A percentile compares a stretch with the other conserved stretches of the same genome.
Conservation (phyloP, 352 stramenopile species). For the Globisporangium polare region DNA sequence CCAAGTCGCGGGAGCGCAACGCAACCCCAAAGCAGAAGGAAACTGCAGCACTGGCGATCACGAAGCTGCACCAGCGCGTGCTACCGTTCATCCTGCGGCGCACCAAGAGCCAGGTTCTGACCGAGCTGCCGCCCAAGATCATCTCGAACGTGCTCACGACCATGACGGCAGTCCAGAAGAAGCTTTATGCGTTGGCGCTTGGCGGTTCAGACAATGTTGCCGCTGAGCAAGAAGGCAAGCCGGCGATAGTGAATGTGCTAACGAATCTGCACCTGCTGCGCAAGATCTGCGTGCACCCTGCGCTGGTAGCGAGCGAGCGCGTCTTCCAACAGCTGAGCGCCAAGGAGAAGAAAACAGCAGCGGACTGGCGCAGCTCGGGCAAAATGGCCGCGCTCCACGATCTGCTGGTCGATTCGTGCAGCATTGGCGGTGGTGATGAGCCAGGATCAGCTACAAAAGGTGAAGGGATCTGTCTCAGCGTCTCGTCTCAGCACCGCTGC, state of each 20-base stretch:
- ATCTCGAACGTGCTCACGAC: slow-evolving; percentile 91
- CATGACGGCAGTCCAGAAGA: slow-evolving; percentile 85
- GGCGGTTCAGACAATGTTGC: neutral
- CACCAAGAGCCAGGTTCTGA: slow-evolving; percentile 95
- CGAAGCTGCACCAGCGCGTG: slow-evolving; percentile 93
- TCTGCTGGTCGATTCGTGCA: slow-evolving; percentile 69
- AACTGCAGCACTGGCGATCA: slow-evolving; percentile 80
- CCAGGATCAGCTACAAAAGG: slow-evolving; percentile 10
- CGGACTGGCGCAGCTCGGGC: slow-evolving; percentile 80
- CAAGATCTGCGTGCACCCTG: slow-evolving; percentile 94
- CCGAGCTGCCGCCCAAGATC: slow-evolving; percentile 96
- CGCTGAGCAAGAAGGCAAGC: too few relatives aligned
- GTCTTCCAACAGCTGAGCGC: slow-evolving; percentile 19
- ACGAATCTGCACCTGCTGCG: slow-evolving; percentile 78
- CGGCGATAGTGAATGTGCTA: slow-evolving; percentile 31
- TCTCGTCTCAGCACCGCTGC: slow-evolving; percentile 79
- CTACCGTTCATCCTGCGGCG: slow-evolving; percentile 96
- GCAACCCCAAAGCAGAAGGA: slow-evolving; percentile 78
- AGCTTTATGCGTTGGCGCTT: slow-evolving; percentile 67
- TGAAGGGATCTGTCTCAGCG: slow-evolving; percentile 4
- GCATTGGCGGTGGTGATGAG: slow-evolving; percentile 17
- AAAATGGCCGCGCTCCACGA: slow-evolving; percentile 88
- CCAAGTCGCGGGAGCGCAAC: slow-evolving; percentile 45
- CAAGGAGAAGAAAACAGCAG: slow-evolving; percentile 26
- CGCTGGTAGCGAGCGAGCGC: slow-evolving; percentile 59